Evolutionary conservation across 2,329 filamentous ascomycete species (phyloP).

Genomic region (Ceratocystiopsis minuta): DNA sequence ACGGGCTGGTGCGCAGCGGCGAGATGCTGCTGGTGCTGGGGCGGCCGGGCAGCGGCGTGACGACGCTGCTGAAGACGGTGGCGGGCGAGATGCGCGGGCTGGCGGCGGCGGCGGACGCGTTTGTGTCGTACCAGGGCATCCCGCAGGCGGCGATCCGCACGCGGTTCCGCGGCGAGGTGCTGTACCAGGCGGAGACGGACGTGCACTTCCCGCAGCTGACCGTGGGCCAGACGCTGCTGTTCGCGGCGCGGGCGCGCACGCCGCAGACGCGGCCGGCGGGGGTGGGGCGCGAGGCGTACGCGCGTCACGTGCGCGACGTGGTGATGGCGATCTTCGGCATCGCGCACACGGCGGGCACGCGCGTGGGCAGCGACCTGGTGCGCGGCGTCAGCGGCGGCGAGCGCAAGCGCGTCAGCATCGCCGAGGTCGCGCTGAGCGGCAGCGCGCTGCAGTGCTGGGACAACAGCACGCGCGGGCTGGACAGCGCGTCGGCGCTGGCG

Average conservation of each 20-base stretch:
- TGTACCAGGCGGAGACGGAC: constrained; percentile 68
- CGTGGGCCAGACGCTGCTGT: constrained; percentile 63
- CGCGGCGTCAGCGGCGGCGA: constrained; percentile 45
- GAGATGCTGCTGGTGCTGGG: constrained; percentile 41
- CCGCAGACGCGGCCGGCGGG: constrained; percentile 40
- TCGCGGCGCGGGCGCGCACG: constrained; percentile 53
- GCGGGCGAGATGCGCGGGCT: constrained; percentile 45
- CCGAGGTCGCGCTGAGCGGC: constrained; percentile 45
- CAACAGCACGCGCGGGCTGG: constrained; percentile 47
- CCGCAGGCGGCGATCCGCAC: constrained; percentile 17
- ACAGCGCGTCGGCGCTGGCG: constrained; percentile 46
- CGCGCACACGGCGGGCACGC: constrained; percentile 52
- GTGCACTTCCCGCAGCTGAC: constrained; percentile 62
- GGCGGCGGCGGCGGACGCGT: constrained; percentile 19
- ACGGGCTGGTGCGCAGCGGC: constrained; percentile 34
- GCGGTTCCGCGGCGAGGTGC: constrained; percentile 17
- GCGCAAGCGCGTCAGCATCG: constrained; percentile 59
- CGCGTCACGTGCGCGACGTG: constrained; percentile 49
- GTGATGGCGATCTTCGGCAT: constrained; percentile 63
- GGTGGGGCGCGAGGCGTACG: constrained; percentile 20
- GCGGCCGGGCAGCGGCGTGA: constrained; percentile 38
- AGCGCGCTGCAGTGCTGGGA: constrained; percentile 55
- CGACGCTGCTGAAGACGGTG: constrained; percentile 41
- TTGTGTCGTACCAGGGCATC: constrained; percentile 5
- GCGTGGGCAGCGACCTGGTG: constrained; percentile 49